Base-by-base conservation (phyloP, 2,329 filamentous ascomycete genomes). In the Leptographium procerum region DNA sequence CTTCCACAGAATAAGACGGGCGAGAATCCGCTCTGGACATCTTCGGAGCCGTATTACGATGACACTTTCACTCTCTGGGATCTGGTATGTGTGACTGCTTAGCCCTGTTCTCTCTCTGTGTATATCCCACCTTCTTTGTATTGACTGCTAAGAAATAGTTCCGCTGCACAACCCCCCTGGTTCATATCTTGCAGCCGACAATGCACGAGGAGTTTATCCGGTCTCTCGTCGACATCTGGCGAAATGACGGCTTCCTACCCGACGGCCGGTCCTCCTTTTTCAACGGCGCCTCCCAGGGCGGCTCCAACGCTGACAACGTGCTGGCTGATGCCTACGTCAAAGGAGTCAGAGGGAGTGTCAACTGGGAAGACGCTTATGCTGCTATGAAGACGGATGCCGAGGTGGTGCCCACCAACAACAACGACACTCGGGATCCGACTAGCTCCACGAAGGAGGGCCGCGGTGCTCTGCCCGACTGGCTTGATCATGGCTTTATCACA, bases 11-110 rank as follows among this genome's bases (percentile, higher is more conserved):
- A 89, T 66, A 81, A 84, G 61, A 88, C 85, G 0, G 85, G 84
- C 0, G 86, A 89, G 66, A 89, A 88, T 60, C 85, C 85, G 0
- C 69, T 76, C 0, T 89, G 86, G 85, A 67, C 71, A 1, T 84
- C 82, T 1, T 64, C 66, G 0, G 86, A 89, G 67, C 85, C 86
- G 1, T 88, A 87, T 65, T 89, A 86, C 65, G 82, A 87, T 60
- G 86, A 89, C 60, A 81, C 85, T 19, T 88, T 87, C 65, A 88
- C 86, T 0, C 77, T 86, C 26, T 89, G 86, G 86, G 79, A 82
- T 60, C 53, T 72, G 57, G 57, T 72, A 64, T 55, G 69, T 61
- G 29, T 52, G n/a, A n/a, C n/a, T 34, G 16, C 11, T 43, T 34
- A 47, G 9, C 34, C 34, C 34, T 9, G 34, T 9, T 34, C 3